Conservation (phyloP, 176 grass and related monocot species). For the Oryza nivara region DNA sequence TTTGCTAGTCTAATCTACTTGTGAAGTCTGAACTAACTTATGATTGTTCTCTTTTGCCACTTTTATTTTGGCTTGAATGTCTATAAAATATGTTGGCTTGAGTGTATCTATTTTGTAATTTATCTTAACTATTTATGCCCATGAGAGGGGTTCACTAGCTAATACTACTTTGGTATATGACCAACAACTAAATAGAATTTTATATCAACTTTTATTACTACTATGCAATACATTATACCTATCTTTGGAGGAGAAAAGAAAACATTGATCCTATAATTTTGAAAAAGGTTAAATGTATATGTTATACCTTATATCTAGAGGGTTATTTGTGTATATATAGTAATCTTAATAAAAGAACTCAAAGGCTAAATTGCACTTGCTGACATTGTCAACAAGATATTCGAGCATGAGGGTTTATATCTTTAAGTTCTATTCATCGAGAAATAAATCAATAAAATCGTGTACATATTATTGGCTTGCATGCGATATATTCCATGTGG, state of each 20-base stretch:
- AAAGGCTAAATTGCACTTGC: background rate
- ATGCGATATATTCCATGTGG: background rate
- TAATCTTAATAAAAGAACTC: background rate
- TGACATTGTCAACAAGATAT: background rate
- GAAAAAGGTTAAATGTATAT: background rate
- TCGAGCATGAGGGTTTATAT: background rate
- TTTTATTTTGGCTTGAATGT: background rate
- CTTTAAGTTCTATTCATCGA: background rate
- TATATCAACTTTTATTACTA: background rate
- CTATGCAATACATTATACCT: too few species aligned
- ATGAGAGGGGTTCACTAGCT: background rate
- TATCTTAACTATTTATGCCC: background rate
- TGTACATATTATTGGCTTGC: background rate
- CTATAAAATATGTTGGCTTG: background rate
- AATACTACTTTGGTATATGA: background rate
- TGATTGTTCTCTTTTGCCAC: too few species aligned
- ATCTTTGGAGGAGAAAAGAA: too few species aligned
- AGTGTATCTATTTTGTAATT: background rate
- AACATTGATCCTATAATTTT: too few species aligned
- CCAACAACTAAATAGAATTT: background rate
- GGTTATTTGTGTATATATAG: background rate
- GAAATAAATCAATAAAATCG: background rate
- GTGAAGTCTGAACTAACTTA: too few species aligned
- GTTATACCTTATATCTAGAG: background rate
- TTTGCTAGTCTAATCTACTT: too few species aligned